Conservation (phyloP, 2,329 filamentous ascomycete species). For the Helicocarpus griseus region DNA sequence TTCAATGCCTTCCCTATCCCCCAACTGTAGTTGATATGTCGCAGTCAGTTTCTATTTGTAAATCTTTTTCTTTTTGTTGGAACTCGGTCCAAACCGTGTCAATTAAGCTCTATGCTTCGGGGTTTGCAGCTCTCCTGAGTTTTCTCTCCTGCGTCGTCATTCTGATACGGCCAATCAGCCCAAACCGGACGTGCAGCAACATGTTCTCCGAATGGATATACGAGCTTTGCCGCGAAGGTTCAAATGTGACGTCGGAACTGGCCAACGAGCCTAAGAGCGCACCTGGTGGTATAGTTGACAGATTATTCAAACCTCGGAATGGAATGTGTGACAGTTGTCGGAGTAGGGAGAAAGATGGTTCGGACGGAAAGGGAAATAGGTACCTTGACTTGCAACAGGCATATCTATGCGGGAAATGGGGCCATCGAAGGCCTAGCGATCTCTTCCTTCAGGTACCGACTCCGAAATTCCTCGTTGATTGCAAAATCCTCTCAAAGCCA, state of each 20-base stretch:
- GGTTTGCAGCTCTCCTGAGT: neutral
- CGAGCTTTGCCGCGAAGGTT: conserved; percentile 42
- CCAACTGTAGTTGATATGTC: neutral
- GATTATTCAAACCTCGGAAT: conserved; percentile 40
- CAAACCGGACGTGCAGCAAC: conserved; percentile 8
- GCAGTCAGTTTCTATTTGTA: neutral
- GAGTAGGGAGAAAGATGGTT: neutral
- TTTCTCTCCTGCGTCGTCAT: conserved; percentile 4
- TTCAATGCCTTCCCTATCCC: neutral
- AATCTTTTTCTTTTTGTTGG: neutral
- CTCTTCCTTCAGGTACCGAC: conserved; percentile 51
- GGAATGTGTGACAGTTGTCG: neutral
- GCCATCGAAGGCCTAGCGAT: conserved; percentile 50
- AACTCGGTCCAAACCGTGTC: neutral
- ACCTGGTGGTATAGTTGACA: conserved; percentile 46
- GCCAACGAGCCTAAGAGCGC: conserved; percentile 44
- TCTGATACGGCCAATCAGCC: conserved; percentile 11
- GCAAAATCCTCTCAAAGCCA: conserved; percentile 1
- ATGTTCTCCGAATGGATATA: conserved; percentile 41
- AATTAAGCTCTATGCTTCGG: neutral
- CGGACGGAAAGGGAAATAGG: neutral
- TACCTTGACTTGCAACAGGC: conserved; percentile 42
- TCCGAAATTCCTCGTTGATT: neutral
- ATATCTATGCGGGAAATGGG: conserved; percentile 58
- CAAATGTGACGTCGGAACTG: conserved; percentile 50